These are phyloP conservation scores for Glaciozyma antarctica DNA, from an alignment of 768 basidiomycete species.

Conservation along the genomic window DNA sequence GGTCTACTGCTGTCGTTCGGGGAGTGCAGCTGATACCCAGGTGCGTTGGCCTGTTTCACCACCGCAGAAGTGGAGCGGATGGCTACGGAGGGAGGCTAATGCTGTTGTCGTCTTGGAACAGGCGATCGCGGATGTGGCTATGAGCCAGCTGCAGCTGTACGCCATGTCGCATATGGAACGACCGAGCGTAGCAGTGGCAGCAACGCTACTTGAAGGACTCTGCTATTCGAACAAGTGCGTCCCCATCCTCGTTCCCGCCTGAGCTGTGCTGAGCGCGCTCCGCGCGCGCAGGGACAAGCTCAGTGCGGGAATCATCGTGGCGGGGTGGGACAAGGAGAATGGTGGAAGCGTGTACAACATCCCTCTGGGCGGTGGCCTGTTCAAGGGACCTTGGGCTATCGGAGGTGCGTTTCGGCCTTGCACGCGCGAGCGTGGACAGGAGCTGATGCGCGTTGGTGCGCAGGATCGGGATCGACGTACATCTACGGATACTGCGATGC, in stretches of 20 bases:
- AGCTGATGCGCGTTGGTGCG: background rate
- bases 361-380: constrained; percentile 89
- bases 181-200: constrained; percentile 70
- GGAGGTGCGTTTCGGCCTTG: constrained; percentile 42
- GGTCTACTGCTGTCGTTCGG: constrained; percentile 97
- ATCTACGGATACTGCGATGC: constrained; percentile 99
- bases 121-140: constrained; percentile 69
- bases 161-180: constrained; percentile 45
- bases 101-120: constrained; percentile 16
- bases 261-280: background rate
- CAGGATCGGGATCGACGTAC: constrained; percentile 78
- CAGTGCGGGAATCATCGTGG: constrained; percentile 91
- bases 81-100: background rate
- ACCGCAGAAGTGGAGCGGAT: background rate
- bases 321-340: constrained; percentile 85
- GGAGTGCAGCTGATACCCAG: constrained; percentile 92
- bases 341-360: constrained; percentile 96
- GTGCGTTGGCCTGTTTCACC: constrained; percentile 19
- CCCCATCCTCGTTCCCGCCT: background rate
- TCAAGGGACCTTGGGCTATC: constrained; percentile 97
- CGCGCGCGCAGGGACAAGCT: constrained; percentile 40
- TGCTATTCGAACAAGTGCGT: constrained; percentile 89
- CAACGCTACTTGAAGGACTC: constrained; percentile 69
- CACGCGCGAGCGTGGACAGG: background rate
- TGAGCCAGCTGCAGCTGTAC: constrained; percentile 35